Percentiles rank a stretch among this genome's conserved stretches.
phyloP scores from a whole-genome alignment of 306 rosid species.

The Begonia fuchsioides region DNA sequence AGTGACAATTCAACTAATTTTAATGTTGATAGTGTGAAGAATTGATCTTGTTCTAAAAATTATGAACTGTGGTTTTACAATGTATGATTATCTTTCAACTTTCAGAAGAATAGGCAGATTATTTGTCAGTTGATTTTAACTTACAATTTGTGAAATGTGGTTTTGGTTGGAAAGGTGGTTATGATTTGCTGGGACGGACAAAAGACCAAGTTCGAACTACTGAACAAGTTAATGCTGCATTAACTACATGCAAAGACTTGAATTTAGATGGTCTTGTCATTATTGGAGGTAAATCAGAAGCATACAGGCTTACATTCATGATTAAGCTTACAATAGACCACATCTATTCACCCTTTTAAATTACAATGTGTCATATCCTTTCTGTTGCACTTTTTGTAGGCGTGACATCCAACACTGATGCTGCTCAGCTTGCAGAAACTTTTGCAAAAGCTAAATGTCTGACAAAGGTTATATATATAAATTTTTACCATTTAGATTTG shows the following conservation, averaged over 20 bases:
- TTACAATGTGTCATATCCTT: conserved; percentile 8
- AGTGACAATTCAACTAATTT: conserved; percentile 6
- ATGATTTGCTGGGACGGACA: conserved; percentile 93
- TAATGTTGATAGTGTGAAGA: not conserved
- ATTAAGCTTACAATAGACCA: too few species aligned
- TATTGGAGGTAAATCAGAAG: conserved; percentile 58
- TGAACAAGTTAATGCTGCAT: conserved; percentile 88
- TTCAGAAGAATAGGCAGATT: conserved; percentile 81
- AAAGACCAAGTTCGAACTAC: conserved; percentile 91
- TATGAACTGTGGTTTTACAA: too few species aligned
- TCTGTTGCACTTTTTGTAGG: conserved; percentile 28
- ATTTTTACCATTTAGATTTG: not conserved
- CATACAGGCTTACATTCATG: too few species aligned
- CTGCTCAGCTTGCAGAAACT: conserved; percentile 98
- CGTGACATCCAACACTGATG: conserved; percentile 94
- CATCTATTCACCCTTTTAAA: not conserved
- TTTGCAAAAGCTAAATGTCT: conserved; percentile 78
- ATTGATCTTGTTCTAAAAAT: not conserved
- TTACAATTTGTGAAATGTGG: conserved; percentile 4
- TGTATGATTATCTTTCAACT: conserved; percentile 42
- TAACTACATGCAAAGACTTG: conserved; percentile 63
- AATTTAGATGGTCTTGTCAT: conserved; percentile 90
- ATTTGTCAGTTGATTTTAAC: not conserved
- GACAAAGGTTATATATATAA: conserved; percentile 96
- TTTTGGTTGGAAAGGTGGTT: conserved; percentile 57